phyloP scores from a whole-genome alignment of 257 asterid species.

The Anisodus tanguticus region DNA sequence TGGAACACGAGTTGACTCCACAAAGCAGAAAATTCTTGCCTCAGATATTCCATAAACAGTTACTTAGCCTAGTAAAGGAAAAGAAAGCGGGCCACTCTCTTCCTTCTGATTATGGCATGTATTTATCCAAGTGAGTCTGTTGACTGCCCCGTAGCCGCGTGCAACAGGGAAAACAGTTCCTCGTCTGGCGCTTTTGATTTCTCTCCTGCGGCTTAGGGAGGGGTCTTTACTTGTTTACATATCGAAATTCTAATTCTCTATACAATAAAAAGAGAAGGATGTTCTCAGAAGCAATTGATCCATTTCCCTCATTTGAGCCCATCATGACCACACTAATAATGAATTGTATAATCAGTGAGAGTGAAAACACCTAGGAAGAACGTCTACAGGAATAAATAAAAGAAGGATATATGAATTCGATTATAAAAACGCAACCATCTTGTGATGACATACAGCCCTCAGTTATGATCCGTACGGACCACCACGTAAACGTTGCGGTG shows the following conservation, averaged over 20 bases:
- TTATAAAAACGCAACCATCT: not conserved
- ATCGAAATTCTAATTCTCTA: not conserved
- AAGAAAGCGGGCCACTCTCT: not conserved
- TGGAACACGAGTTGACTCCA: not conserved
- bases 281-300: not conserved
- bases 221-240: not conserved
- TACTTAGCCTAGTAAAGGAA: not conserved
- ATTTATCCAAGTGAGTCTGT: not conserved
- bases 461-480: not conserved
- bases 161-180: not conserved
- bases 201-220: not conserved
- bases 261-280: not conserved
- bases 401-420: not conserved
- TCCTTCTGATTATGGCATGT: not conserved
- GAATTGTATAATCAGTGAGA: not conserved
- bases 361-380: not conserved
- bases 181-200: not conserved
- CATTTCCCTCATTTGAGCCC: not conserved
- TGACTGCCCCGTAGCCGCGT: not conserved
- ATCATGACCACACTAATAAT: not conserved
- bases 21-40: constrained; percentile 18
- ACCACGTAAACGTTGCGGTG: not conserved
- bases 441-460: not conserved
- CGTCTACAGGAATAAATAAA: not conserved
- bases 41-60: not conserved